A percentile compares a stretch with the other conserved stretches of the same genome.
These are phyloP conservation scores for Podaxis carcinomalis DNA, from an alignment of 768 basidiomycete species.

Conservation along the genomic window DNA sequence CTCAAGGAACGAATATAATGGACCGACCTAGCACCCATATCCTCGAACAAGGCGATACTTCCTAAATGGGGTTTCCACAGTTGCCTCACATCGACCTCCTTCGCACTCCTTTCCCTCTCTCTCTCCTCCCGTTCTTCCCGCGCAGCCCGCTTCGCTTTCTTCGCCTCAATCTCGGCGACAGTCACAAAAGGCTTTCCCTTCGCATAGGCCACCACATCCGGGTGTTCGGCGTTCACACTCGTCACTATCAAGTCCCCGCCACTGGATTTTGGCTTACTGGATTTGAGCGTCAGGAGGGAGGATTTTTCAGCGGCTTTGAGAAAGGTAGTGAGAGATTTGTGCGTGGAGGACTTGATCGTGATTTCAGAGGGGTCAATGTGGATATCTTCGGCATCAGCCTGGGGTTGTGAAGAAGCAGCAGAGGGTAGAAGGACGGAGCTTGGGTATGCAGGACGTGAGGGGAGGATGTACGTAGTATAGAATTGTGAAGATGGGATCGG, in stretches of 20 bases:
- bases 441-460: conserved; percentile 72
- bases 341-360: conserved; percentile 73
- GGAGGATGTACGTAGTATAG: conserved; percentile 74
- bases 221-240: conserved; percentile 52
- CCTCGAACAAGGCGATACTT: conserved; percentile 58
- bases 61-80: conserved; percentile 71
- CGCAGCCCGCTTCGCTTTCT: conserved; percentile 55
- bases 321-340: conserved; percentile 81
- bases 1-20: not conserved
- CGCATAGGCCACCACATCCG: conserved; percentile 47
- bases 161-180: conserved; percentile 61
- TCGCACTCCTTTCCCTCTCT: conserved; percentile 36
- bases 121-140: conserved; percentile 45
- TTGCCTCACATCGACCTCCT: conserved; percentile 58
- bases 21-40: conserved; percentile 57
- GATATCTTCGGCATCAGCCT: conserved; percentile 22
- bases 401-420: conserved; percentile 16
- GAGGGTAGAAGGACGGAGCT: conserved; percentile 29
- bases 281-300: conserved; percentile 67
- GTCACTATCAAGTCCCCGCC: conserved; percentile 53
- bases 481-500: conserved; percentile 75
- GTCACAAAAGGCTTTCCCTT: conserved; percentile 40
- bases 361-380: conserved; percentile 39
- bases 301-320: conserved; percentile 76
- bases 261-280: conserved; percentile 41